Base-by-base conservation (phyloP, 768 basidiomycete genomes). In the Amanita fuliginea region DNA sequence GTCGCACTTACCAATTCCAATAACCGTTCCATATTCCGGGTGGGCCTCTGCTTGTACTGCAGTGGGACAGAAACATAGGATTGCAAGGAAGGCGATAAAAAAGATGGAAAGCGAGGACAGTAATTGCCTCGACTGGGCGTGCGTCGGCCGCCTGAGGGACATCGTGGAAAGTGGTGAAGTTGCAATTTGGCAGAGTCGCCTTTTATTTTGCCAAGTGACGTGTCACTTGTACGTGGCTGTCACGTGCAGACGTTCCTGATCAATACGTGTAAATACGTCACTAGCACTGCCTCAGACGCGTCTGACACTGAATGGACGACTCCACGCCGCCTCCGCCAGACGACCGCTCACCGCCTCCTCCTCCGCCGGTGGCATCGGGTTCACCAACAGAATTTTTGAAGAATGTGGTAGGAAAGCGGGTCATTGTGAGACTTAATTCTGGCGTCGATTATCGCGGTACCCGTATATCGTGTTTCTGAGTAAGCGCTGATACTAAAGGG, bases 381-480 rank as follows among this genome's bases (percentile, higher is more conserved):
- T 92, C 91, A 5, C 92, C 91, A 0, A 91, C 90, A 0, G 91
- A 93, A 55, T 97, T 95, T 58, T 64, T 97, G 52, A 94, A 95
- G 66, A 90, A 87, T 28, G 93, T 97, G 18, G 93, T 97, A 6
- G 95, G 95, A n/a, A 95, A 95, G 64, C 76, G 78, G 51, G 94
- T 97, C 46, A 87, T 94, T 51, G 95, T 97, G 39, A 74, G 94
- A 51, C 72, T 98, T 42, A 88, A 85, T 14, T 89, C 86, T 16
- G 94, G 94, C 2, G 86, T 98, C 2, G 93, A 96, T 65, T 96
- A 98, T 65, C 77, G 81, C 58, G 94, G 94, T 91, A 51, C 36
- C 76, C 62, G 9, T 33, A 24, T 2, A 24, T n/a, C 40, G 16
- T 3, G 16, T 26, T 30, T 26, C 14, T 32, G 43, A 21, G 43